Percentiles rank a stretch among this genome's conserved stretches.
Conservation (phyloP, 2,329 filamentous ascomycete genomes). For the Hymenoscyphus occultus region DNA sequence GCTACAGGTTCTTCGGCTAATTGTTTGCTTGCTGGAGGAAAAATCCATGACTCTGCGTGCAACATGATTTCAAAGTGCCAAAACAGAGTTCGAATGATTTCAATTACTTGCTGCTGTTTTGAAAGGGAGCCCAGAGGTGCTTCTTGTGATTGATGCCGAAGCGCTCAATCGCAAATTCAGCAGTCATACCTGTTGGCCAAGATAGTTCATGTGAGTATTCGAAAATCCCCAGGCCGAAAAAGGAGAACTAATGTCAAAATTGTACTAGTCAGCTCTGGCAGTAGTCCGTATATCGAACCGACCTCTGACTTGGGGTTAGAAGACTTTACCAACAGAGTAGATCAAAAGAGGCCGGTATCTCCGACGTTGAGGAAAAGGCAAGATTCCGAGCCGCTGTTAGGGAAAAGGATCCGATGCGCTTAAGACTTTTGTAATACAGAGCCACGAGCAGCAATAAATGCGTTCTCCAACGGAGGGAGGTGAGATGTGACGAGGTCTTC, state of each 20-base stretch:
- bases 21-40: slow-evolving; percentile 7
- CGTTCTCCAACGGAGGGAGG: not conserved
- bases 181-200: not conserved
- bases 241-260: slow-evolving; percentile 6
- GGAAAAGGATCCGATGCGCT: not conserved
- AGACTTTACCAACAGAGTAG: not conserved
- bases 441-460: slow-evolving; percentile 44
- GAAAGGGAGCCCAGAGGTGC: slow-evolving; percentile 13
- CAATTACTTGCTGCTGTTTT: slow-evolving; percentile 11
- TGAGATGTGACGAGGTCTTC: not conserved
- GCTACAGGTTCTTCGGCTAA: slow-evolving; percentile 15
- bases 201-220: slow-evolving; percentile 4
- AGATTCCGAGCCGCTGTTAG: not conserved
- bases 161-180: not conserved
- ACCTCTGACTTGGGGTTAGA: not conserved
- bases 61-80: slow-evolving; percentile 14
- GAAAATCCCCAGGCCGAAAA: not conserved
- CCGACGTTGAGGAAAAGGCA: not conserved
- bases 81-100: slow-evolving; percentile 18
- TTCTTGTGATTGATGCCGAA: slow-evolving; percentile 17
- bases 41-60: slow-evolving; percentile 2
- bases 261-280: not conserved
- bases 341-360: not conserved
- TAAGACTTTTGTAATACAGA: not conserved
- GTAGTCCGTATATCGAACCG: slow-evolving; percentile 6